Conservation (phyloP, 768 basidiomycete genomes). For the Tylopilus vinaceipallidus region DNA sequence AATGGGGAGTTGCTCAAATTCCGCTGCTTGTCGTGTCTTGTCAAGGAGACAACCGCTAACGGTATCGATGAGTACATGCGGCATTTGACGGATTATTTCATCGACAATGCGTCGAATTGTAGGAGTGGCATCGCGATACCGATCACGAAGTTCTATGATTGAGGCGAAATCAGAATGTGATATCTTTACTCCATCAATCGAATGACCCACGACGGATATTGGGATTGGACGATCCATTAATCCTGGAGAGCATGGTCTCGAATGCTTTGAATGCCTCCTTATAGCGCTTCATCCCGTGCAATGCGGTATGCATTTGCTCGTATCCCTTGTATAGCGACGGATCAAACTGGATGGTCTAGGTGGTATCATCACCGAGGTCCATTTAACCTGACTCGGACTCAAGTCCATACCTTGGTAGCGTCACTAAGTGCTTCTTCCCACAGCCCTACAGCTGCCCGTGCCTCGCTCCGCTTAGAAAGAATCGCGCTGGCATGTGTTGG, state of each 20-base stretch:
- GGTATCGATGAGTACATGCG: not conserved
- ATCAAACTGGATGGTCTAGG: not conserved
- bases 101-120: not conserved
- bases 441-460: not conserved
- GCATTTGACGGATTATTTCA: not conserved
- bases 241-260: not conserved
- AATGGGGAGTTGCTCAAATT: not conserved
- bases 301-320: not conserved
- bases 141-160: not conserved
- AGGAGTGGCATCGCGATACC: not conserved
- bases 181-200: too few relatives aligned
- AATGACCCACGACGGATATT: not conserved
- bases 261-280: not conserved
- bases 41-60: not conserved
- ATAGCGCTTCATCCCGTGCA: not conserved
- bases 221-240: not conserved
- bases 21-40: not conserved
- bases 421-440: not conserved
- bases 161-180: not conserved
- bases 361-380: not conserved
- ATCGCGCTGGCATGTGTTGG: not conserved
- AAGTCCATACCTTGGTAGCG: slow-evolving; percentile 1
- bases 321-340: not conserved
- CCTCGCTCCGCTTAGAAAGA: not conserved
- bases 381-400: too few relatives aligned